Conservation (phyloP, 768 basidiomycete species). For the Kwoniella dendrophila region DNA sequence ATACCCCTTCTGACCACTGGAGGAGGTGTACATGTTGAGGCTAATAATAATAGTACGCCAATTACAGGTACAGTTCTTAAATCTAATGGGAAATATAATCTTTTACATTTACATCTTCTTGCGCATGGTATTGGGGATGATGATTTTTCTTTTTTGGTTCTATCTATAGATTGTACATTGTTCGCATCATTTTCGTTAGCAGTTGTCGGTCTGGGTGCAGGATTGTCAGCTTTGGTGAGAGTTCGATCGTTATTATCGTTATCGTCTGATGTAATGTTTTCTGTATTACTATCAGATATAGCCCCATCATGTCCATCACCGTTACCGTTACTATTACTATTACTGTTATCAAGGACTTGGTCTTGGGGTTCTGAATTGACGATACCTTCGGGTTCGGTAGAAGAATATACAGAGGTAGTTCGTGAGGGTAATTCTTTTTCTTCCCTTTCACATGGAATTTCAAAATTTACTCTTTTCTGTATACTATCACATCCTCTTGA, state of each 20-base stretch:
- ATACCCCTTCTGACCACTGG: conserved; percentile 72
- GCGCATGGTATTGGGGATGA: background rate
- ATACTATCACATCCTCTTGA: conserved; percentile 11
- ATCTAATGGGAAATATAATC: conserved; percentile 44
- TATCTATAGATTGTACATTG: background rate
- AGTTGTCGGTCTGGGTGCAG: no score
- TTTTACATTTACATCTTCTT: conserved; percentile 10
- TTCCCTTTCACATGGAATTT: conserved; percentile 4
- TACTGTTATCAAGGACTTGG: no score
- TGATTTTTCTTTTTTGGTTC: background rate
- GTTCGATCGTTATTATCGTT: no score
- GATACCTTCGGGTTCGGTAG: no score
- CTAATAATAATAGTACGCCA: conserved; percentile 58
- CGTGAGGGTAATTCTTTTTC: background rate
- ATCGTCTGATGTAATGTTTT: no score
- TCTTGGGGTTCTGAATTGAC: background rate
- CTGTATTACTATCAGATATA: no score
- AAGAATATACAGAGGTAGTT: background rate
- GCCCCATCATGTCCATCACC: no score
- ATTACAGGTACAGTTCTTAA: conserved; percentile 57
- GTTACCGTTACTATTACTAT: no score
- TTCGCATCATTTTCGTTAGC: no score
- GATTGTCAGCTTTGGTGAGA: no score
- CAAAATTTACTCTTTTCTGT: background rate
- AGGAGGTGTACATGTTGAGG: conserved; percentile 57